Base-by-base conservation (phyloP, 176 grass and related monocot species). In the Pharus latifolius region DNA sequence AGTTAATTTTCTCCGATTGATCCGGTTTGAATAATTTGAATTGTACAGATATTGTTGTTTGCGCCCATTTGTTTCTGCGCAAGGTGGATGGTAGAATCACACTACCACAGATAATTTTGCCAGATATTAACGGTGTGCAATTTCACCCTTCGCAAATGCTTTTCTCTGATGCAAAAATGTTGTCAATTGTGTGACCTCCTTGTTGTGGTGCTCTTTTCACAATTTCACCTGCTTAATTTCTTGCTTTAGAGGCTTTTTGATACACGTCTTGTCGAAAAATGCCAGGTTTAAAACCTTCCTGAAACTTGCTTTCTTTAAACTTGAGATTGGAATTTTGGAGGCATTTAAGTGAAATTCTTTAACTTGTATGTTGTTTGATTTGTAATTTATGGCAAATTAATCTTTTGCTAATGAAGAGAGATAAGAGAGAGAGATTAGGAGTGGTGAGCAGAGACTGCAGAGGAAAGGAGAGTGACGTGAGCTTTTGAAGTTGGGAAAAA, bases 401-500 rank as follows among this genome's bases (percentile, higher is more conserved):
- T n/a, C n/a, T n/a, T n/a, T n/a, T n/a, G n/a, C n/a, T n/a, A n/a
- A n/a, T n/a, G n/a, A n/a, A n/a, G n/a, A n/a, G n/a, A n/a, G 29
- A 0, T 12, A 0, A 20, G 6, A 24, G 43, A 35, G 8, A 28
- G 45, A 61, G 14, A 13, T 17, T 19, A 47, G 42, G 50, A 17
- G 0, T 75, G 9, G 0, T 48, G 27, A 32, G 25, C 9, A 32
- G 8, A 42, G 6, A 22, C 6, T 3, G 49, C 55, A 49, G 25
- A 44, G 72, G 72, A 60, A 62, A 55, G 56, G 10, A 31, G 62
- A 10, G 52, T 72, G 81, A 72, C 69, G 45, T 28, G 27, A 61
- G 46, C 82, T 85, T 85, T 69, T 46, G 32, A 74, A 69, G 38
- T n/a, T n/a, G n/a, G n/a, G n/a, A n/a, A n/a, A n/a, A n/a, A n/a